A percentile compares a stretch with the other conserved stretches of the same genome.
Evolutionary conservation across 495 filamentous ascomycete genomes (phyloP).

Genomic region (Stereocaulon alpinum): DNA sequence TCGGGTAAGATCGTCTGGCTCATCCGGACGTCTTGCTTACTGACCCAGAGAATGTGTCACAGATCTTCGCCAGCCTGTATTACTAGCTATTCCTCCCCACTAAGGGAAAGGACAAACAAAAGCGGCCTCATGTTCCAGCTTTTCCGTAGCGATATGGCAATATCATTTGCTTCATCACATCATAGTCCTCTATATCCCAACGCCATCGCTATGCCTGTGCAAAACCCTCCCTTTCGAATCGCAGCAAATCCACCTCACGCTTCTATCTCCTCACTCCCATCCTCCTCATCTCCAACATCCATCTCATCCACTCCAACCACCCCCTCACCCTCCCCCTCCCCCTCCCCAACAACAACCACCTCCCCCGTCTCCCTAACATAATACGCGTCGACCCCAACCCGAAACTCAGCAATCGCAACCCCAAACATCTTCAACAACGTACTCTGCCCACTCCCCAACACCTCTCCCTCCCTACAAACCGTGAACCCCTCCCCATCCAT

Average conservation of each 20-base stretch:
- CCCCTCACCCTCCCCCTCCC: slow-evolving; percentile 32
- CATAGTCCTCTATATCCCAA: not conserved
- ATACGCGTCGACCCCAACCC: slow-evolving; percentile 59
- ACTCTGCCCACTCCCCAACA: slow-evolving; percentile 80
- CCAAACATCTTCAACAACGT: slow-evolving; percentile 90
- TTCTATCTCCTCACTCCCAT: slow-evolving; percentile 25
- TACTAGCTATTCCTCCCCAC: slow-evolving; percentile 1
- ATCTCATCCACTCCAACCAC: slow-evolving; percentile 27
- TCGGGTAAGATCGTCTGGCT: slow-evolving; percentile 51
- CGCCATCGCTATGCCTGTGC: slow-evolving; percentile 13
- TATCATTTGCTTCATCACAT: slow-evolving; percentile 1
- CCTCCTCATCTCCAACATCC: slow-evolving; percentile 32
- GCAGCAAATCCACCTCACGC: not conserved
- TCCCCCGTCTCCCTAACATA: slow-evolving; percentile 36
- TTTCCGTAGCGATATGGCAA: not conserved
- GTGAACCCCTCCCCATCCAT: slow-evolving; percentile 42
- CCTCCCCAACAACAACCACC: slow-evolving; percentile 51
- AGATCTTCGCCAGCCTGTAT: slow-evolving; percentile 6
- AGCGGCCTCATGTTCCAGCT: slow-evolving; percentile 12
- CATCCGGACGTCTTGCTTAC: slow-evolving; percentile 19
- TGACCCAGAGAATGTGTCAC: slow-evolving; percentile 18
- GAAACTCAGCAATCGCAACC: slow-evolving; percentile 79
- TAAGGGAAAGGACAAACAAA: slow-evolving; percentile 3
- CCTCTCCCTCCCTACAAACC: slow-evolving; percentile 73
- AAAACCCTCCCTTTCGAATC: not conserved